Evolutionary conservation across 805 yeast species (phyloP).

Genomic region (Candida verbasci): DNA sequence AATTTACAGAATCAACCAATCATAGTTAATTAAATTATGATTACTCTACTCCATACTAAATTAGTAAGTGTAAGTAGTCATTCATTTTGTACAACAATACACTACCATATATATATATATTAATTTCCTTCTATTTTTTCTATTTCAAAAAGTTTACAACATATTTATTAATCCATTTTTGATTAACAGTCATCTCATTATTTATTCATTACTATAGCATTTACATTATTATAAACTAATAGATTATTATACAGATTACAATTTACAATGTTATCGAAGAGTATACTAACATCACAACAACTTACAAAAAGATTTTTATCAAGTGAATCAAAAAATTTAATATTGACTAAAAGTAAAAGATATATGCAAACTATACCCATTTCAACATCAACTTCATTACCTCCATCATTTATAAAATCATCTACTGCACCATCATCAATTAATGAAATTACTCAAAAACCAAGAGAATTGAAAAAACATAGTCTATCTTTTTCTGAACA

Average conservation of each 20-base stretch:
- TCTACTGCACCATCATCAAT: conserved; percentile 10
- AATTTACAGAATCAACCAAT: no score
- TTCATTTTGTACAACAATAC: background rate
- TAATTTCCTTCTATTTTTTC: background rate
- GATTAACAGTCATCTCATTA: background rate
- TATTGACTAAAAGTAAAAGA: conserved; percentile 14
- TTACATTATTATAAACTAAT: background rate
- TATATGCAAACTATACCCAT: conserved; percentile 33
- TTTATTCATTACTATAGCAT: background rate
- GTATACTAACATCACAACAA: conserved; percentile 1
- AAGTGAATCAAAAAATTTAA: conserved; percentile 1
- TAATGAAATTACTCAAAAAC: conserved; percentile 2
- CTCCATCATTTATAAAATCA: conserved; percentile 9
- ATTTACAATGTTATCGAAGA: conserved; percentile 3
- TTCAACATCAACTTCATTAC: conserved; percentile 11
- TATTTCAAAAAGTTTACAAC: background rate
- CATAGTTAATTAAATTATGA: conserved; percentile 3
- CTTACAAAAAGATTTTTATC: conserved; percentile 7
- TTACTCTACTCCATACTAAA: conserved; percentile 5
- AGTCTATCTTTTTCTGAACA: conserved; percentile 16
- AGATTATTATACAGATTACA: background rate
- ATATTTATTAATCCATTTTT: no score
- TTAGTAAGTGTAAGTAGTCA: background rate
- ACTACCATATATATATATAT: background rate
- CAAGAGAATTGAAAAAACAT: conserved; percentile 31